Evolutionary conservation across 345 rosid genomes (phyloP).

Genomic region (Murraya paniculata): DNA sequence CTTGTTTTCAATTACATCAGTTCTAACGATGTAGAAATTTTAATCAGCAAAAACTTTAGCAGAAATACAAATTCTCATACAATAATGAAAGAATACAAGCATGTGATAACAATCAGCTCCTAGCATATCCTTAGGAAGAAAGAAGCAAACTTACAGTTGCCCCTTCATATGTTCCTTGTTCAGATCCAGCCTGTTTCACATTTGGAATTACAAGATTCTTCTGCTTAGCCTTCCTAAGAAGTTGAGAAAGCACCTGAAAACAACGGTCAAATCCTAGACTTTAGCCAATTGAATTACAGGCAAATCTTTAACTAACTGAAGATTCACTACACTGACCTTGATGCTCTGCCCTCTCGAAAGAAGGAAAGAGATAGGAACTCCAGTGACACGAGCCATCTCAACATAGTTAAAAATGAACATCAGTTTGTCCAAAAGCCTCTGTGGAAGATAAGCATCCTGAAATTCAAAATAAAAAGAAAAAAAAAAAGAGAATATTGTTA

Average conservation of each 20-base stretch:
- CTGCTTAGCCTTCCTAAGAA: constrained; percentile 92
- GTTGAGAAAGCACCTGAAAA: constrained; percentile 91
- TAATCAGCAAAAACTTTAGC: neutral
- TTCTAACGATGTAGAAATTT: neutral
- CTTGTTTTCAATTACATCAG: neutral
- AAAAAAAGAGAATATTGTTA: constrained; percentile 16
- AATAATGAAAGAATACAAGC: neutral
- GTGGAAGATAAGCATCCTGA: constrained; percentile 99
- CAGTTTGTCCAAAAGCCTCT: constrained; percentile 89
- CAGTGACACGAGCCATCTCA: constrained; percentile 99
- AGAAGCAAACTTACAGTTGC: constrained; percentile 80
- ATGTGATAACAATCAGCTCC: neutral
- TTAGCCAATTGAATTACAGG: neutral
- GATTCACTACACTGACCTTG: constrained; percentile 46
- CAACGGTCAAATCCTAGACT: constrained; percentile 6
- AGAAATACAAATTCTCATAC: neutral
- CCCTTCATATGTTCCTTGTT: constrained; percentile 95
- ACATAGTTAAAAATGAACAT: constrained; percentile 93
- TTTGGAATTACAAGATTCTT: constrained; percentile 82
- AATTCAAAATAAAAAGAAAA: constrained; percentile 18
- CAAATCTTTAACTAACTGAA: constrained; percentile 5
- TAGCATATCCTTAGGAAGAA: neutral
- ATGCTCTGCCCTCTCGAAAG: constrained; percentile 99
- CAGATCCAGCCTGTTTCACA: constrained; percentile 83
- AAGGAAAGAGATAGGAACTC: constrained; percentile 95